Percentiles rank a stretch among this genome's conserved stretches.
Conservation (phyloP, 83 land plant genomes). For the Larix sibirica region DNA sequence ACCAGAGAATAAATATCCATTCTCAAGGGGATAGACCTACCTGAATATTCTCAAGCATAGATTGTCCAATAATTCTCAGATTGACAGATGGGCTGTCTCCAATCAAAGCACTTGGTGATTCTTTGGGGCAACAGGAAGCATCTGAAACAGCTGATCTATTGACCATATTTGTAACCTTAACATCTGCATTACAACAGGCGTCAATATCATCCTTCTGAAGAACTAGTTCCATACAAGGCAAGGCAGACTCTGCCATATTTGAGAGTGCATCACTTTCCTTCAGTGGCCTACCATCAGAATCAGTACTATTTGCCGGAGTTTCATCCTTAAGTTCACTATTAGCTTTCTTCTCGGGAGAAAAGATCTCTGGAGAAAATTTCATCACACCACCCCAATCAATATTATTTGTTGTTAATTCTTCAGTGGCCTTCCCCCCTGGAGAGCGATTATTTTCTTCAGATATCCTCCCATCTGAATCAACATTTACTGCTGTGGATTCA, state of each 20-base stretch:
- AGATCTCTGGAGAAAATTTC: not conserved
- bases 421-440: constrained; percentile 5
- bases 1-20: not conserved
- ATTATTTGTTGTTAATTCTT: constrained; percentile 1
- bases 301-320: not conserved
- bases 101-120: not conserved
- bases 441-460: not conserved
- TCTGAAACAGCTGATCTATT: not conserved
- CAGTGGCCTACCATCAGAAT: not conserved
- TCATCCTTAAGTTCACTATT: not conserved
- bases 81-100: not conserved
- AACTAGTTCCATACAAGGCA: not conserved
- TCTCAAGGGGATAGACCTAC: constrained; percentile 12
- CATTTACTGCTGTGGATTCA: not conserved
- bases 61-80: constrained; percentile 25
- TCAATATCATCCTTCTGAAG: not conserved
- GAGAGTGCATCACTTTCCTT: not conserved
- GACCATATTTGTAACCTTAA: not conserved
- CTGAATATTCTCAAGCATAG: constrained; percentile 32
- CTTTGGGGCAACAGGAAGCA: not conserved
- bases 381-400: not conserved
- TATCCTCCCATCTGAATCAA: constrained; percentile 4
- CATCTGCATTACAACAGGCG: not conserved
- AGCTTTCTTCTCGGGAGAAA: not conserved
- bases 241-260: constrained; percentile 6